phyloP scores from a whole-genome alignment of 768 basidiomycete species.

The Serendipita vermifera region DNA sequence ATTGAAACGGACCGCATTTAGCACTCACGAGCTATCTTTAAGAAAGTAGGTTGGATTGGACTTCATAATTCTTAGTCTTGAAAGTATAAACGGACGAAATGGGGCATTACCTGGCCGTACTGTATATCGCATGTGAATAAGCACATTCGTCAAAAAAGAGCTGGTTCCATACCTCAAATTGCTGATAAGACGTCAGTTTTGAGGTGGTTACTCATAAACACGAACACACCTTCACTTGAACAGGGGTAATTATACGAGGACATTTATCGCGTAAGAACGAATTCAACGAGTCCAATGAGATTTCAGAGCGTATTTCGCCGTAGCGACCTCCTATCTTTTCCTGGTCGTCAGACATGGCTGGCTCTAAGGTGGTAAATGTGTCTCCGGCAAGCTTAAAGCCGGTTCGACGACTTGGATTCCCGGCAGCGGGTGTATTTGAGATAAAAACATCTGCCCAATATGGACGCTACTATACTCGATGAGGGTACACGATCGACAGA shows the following conservation, averaged over 20 bases:
- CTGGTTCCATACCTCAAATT: slow-evolving; percentile 63
- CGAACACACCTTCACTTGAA: slow-evolving; percentile 71
- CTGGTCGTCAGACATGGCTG: no score
- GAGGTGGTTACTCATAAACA: no score
- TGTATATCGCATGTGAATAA: slow-evolving; percentile 3
- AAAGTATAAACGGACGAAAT: slow-evolving; percentile 45
- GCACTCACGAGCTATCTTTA: slow-evolving; percentile 51
- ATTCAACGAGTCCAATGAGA: slow-evolving; percentile 53
- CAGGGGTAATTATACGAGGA: slow-evolving; percentile 43
- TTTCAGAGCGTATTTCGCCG: slow-evolving; percentile 55
- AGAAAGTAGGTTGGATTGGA: slow-evolving; percentile 96
- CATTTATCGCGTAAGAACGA: slow-evolving; percentile 49
- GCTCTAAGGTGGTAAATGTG: no score
- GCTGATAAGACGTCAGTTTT: no score
- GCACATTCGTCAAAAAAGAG: background rate
- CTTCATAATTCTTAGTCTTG: slow-evolving; percentile 26
- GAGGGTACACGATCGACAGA: slow-evolving; percentile 51
- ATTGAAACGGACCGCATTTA: no score
- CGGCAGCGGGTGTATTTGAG: background rate
- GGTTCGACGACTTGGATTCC: no score
- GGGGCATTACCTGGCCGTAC: slow-evolving; percentile 21
- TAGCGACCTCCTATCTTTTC: slow-evolving; percentile 7
- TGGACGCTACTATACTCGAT: slow-evolving; percentile 41
- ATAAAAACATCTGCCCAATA: background rate
- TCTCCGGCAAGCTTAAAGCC: background rate